A percentile compares a stretch with the other conserved stretches of the same genome.
phyloP scores from a whole-genome alignment of 148 eudicot species.

The Vaccinium darrowii region DNA sequence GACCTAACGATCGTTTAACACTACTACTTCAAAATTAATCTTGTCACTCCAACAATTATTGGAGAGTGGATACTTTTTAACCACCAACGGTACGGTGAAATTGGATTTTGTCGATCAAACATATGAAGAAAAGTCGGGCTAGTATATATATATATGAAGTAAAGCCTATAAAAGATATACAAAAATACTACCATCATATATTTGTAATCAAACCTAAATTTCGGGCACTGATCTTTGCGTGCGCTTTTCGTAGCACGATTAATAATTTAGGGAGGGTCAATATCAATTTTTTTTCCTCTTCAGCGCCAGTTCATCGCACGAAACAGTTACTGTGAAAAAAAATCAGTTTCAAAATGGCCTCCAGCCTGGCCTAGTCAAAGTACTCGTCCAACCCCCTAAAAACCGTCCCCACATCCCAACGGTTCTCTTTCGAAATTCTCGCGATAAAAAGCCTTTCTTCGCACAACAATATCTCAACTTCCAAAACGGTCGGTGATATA shows the following conservation, averaged over 20 bases:
- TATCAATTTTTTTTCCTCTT: neutral
- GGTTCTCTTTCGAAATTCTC: conserved; percentile 11
- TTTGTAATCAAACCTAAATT: too few relatives aligned
- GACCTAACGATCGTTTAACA: neutral
- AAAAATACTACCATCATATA: too few relatives aligned
- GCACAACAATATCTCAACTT: conserved; percentile 11
- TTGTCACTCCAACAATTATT: neutral
- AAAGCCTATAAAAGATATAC: neutral
- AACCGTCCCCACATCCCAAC: conserved; percentile 5
- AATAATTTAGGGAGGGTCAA: too few relatives aligned
- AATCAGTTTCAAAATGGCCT: conserved; percentile 24
- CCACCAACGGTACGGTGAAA: neutral
- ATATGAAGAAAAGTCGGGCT: neutral
- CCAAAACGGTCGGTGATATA: conserved; percentile 44
- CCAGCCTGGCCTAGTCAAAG: conserved; percentile 50
- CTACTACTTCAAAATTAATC: neutral
- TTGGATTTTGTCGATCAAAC: neutral
- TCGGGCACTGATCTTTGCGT: too few relatives aligned
- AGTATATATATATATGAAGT: neutral
- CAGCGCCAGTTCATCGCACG: conserved; percentile 18
- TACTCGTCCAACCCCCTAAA: conserved; percentile 13
- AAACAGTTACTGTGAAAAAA: neutral
- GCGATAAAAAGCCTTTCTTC: conserved; percentile 12
- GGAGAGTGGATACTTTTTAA: neutral
- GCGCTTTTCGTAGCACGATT: too few relatives aligned